These are phyloP conservation scores for Podaxis mareebaensis DNA, from an alignment of 768 basidiomycete genomes.

Conservation along the genomic window DNA sequence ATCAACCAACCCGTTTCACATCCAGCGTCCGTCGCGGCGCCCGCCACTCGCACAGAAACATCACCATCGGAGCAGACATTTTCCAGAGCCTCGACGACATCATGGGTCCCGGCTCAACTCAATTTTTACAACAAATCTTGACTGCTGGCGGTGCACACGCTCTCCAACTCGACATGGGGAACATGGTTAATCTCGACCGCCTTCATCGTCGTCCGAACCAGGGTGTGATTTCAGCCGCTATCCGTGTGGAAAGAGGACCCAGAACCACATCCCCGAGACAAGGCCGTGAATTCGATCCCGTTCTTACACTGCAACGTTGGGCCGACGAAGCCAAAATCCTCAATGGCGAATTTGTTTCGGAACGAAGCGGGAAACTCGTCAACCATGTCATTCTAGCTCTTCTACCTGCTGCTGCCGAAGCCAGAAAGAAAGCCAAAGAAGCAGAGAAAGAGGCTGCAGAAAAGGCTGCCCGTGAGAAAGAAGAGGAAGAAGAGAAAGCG, in stretches of 20 bases:
- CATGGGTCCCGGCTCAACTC: conserved; percentile 78
- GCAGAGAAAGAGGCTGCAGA: conserved; percentile 54
- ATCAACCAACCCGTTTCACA: conserved; percentile 41
- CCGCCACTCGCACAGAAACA: conserved; percentile 59
- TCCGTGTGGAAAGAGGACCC: conserved; percentile 61
- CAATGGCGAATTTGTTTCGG: conserved; percentile 71
- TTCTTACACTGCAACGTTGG: conserved; percentile 87
- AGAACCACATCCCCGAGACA: conserved; percentile 41
- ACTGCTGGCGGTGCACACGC: conserved; percentile 62
- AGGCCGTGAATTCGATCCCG: conserved; percentile 70
- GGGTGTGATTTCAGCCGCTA: conserved; percentile 50
- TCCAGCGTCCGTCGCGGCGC: conserved; percentile 45
- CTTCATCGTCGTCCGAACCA: conserved; percentile 51
- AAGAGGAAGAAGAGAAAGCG: conserved; percentile 32
- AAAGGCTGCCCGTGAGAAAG: conserved; percentile 35
- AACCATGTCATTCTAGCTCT: conserved; percentile 75
- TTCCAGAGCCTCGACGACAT: conserved; percentile 80
- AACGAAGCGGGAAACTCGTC: conserved; percentile 63
- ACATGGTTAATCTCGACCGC: conserved; percentile 62
- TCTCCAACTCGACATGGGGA: conserved; percentile 77
- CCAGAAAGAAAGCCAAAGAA: conserved; percentile 54
- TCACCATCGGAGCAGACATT: conserved; percentile 56
- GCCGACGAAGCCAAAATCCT: conserved; percentile 82
- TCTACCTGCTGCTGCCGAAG: conserved; percentile 76
- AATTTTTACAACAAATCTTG: conserved; percentile 83